These are phyloP conservation scores for Platanthera zijinensis DNA, from an alignment of 106 monocot genomes.

Conservation along the genomic window DNA sequence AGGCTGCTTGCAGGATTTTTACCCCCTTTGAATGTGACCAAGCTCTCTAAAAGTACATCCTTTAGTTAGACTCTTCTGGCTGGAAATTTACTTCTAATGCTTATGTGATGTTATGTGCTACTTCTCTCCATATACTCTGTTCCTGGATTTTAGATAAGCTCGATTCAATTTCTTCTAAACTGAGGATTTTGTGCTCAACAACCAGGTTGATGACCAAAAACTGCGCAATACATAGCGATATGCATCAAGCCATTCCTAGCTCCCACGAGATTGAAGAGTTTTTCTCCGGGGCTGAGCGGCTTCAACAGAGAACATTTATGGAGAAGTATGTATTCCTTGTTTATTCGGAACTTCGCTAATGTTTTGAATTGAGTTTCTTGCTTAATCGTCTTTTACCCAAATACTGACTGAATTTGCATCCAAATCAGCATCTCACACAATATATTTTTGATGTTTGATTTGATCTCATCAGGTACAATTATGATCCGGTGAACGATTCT, in stretches of 20 bases:
- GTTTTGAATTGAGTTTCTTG: not conserved
- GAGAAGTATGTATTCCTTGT: slow-evolving; percentile 43
- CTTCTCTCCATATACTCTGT: not conserved
- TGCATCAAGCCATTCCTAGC: slow-evolving; percentile 28
- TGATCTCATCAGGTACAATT: slow-evolving; percentile 49
- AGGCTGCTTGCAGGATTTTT: not conserved
- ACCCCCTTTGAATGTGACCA: not conserved
- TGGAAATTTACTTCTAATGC: not conserved
- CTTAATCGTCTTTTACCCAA: not conserved
- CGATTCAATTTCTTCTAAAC: not conserved
- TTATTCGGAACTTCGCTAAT: not conserved
- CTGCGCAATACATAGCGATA: slow-evolving; percentile 15
- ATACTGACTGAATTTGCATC: not conserved
- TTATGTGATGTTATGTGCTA: slow-evolving; percentile 1
- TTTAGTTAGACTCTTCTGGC: not conserved
- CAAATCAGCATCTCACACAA: not conserved
- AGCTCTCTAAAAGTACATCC: not conserved
- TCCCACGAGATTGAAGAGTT: slow-evolving; percentile 67
- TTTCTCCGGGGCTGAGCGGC: slow-evolving; percentile 54
- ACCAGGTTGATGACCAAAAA: slow-evolving; percentile 24
- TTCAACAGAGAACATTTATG: slow-evolving; percentile 47
- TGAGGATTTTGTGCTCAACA: slow-evolving; percentile 52
- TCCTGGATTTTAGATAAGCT: not conserved
- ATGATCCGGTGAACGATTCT: slow-evolving; percentile 57
- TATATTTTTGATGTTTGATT: not conserved